phyloP scores from a whole-genome alignment of 2,329 filamentous ascomycete species.

The Helotiales sp. region DNA sequence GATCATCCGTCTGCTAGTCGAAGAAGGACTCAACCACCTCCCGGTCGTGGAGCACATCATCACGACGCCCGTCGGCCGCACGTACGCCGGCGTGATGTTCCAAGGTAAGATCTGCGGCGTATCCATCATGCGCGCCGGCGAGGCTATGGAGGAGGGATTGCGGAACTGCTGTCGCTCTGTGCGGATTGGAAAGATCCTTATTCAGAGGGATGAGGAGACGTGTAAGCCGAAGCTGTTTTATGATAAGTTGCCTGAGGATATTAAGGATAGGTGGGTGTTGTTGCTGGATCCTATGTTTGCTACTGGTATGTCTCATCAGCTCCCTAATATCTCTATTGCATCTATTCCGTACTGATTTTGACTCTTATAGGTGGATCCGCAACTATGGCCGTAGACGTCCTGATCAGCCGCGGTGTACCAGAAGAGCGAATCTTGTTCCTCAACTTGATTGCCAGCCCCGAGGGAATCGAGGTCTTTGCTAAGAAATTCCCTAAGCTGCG shows the following conservation, averaged over 20 bases:
- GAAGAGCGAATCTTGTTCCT: slow-evolving; percentile 96
- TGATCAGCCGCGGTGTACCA: slow-evolving; percentile 87
- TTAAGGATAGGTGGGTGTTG: slow-evolving; percentile 89
- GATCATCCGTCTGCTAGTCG: slow-evolving; percentile 94
- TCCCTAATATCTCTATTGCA: too few relatives aligned
- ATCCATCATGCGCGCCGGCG: slow-evolving; percentile 96
- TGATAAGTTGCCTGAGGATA: slow-evolving; percentile 95
- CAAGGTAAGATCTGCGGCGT: slow-evolving; percentile 98
- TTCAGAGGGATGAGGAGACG: slow-evolving; percentile 96
- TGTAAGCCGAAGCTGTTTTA: slow-evolving; percentile 92
- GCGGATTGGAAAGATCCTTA: slow-evolving; percentile 96
- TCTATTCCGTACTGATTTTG: too few relatives aligned
- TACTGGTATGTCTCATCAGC: slow-evolving; percentile 66
- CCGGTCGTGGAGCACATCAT: slow-evolving; percentile 88
- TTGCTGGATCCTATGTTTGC: slow-evolving; percentile 99
- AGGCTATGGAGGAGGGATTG: slow-evolving; percentile 97
- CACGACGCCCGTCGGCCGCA: slow-evolving; percentile 86
- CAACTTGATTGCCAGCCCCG: slow-evolving; percentile 95
- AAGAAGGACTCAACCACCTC: slow-evolving; percentile 96
- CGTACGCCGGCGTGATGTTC: slow-evolving; percentile 91
- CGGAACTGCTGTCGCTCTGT: slow-evolving; percentile 98
- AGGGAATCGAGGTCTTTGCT: slow-evolving; percentile 88
- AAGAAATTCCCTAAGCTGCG: slow-evolving; percentile 86
- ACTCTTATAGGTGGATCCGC: slow-evolving; percentile 77
- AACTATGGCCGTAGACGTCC: slow-evolving; percentile 93